Conservation (phyloP, 495 filamentous ascomycete species). For the Talaromyces proteolyticus region DNA sequence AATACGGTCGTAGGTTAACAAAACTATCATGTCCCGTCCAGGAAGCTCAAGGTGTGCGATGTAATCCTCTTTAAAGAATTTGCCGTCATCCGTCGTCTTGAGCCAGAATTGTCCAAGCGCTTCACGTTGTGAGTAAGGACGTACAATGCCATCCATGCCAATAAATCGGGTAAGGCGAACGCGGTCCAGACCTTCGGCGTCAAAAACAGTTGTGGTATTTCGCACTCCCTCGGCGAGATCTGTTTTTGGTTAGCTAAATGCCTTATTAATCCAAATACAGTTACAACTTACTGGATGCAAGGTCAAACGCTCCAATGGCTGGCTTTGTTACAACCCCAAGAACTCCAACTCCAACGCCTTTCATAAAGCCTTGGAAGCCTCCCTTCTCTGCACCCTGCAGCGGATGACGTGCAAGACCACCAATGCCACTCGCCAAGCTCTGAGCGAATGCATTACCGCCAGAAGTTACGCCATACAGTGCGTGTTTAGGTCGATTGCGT, state of each 20-base stretch:
- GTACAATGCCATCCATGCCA: conserved; percentile 84
- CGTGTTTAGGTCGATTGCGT: conserved; percentile 92
- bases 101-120: conserved; percentile 97
- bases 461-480: conserved; percentile 90
- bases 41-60: conserved; percentile 93
- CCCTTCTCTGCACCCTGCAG: conserved; percentile 95
- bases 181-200: conserved; percentile 87
- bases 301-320: conserved; percentile 92
- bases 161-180: conserved; percentile 90
- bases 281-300: conserved; percentile 65
- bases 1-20: conserved; percentile 90
- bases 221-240: conserved; percentile 92
- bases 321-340: conserved; percentile 92
- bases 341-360: conserved; percentile 93
- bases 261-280: not conserved
- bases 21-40: conserved; percentile 84
- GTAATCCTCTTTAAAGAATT: conserved; percentile 96
- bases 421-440: conserved; percentile 87
- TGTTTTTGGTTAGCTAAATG: conserved; percentile 20
- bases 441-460: conserved; percentile 92
- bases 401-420: conserved; percentile 86
- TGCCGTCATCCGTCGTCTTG: conserved; percentile 93
- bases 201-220: conserved; percentile 98
- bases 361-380: conserved; percentile 88
- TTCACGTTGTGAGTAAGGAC: conserved; percentile 93